Evolutionary conservation across 2,329 filamentous ascomycete species (phyloP), one percentile per base, ranked within the genome.

Genomic region (Lachnellula hyalina): DNA sequence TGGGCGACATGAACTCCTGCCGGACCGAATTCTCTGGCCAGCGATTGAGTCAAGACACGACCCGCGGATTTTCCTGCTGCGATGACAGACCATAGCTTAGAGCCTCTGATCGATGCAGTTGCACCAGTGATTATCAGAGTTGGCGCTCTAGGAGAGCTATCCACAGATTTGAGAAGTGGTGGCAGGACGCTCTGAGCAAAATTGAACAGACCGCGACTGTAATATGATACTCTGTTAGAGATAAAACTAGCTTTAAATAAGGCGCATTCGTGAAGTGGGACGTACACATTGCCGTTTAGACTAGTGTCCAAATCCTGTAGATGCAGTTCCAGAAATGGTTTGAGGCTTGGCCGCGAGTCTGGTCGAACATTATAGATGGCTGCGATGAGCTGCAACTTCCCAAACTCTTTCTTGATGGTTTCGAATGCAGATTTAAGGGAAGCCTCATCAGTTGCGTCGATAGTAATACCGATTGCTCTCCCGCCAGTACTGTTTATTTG

Each of bases 41-140:
- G 75, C n/a, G 81, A 86, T 71, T 92, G 89, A 1, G 81, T 77
- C 52, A 95, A 70, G 0, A 84, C 88, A n/a, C 90, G 78, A 63
- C 86, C 74, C 8, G 87, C 89, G 69, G 89, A 94, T 68, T 94
- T 95, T 38, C 85, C 86, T 1, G 84, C 81, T 0, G 89, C 86
- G 66, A 95, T 93, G 12, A 79, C 72, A 1, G 83, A 75, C 68
- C 90, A 88, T 17, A 76, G 73, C 1, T 87, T 83, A 17, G 83
- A 87, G 6, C 86, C 87, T 66, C 84, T 87, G 32, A 92, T 63
- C 0, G 86, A 88, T 0, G 89, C 90, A 0, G 90, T 95, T 0
- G 90, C 90, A 28, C 90, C 90, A 0, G 90, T 94, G 72, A 94
- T 87, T 66, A 95, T 85, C 17, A 96, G 75, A 0, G 86, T 86